phyloP scores from a whole-genome alignment of 2,329 filamentous ascomycete genomes.

The Pseudogymnoascus sp. region DNA sequence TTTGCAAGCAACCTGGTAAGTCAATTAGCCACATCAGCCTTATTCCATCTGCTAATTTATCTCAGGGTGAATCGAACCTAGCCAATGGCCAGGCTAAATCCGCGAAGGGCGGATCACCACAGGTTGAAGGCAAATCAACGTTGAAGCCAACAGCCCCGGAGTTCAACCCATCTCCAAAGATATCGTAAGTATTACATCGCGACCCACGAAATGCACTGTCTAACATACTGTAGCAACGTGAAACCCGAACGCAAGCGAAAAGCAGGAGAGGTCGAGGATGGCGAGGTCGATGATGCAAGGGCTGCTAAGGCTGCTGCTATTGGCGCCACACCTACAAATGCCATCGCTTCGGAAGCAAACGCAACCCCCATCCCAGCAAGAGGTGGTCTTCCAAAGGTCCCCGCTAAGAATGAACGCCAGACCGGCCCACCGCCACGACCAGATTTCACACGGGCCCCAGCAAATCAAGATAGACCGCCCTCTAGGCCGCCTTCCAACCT shows the following conservation, averaged over 20 bases:
- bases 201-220: not conserved
- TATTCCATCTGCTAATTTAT: slow-evolving; percentile 24
- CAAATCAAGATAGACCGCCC: not conserved
- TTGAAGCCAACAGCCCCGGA: slow-evolving; percentile 55
- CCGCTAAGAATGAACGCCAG: not conserved
- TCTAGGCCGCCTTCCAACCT: slow-evolving; percentile 17
- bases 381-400: not conserved
- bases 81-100: slow-evolving; percentile 14
- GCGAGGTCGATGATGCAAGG: slow-evolving; percentile 61
- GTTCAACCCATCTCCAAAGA: slow-evolving; percentile 49
- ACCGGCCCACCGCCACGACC: not conserved
- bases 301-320: slow-evolving; percentile 17
- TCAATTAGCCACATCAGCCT: not conserved
- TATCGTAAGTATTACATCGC: slow-evolving; percentile 23
- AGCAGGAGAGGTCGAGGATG: slow-evolving; percentile 56
- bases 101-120: not conserved
- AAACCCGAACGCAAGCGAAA: slow-evolving; percentile 20
- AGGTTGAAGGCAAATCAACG: slow-evolving; percentile 29
- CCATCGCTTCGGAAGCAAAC: slow-evolving; percentile 10
- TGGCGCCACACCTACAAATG: not conserved
- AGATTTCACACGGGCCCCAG: not conserved
- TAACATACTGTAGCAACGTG: not conserved
- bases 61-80: slow-evolving; percentile 16
- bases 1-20: slow-evolving; percentile 61
- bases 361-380: not conserved